Base-by-base conservation (phyloP, 768 basidiomycete species). In the Agaricus blazei region DNA sequence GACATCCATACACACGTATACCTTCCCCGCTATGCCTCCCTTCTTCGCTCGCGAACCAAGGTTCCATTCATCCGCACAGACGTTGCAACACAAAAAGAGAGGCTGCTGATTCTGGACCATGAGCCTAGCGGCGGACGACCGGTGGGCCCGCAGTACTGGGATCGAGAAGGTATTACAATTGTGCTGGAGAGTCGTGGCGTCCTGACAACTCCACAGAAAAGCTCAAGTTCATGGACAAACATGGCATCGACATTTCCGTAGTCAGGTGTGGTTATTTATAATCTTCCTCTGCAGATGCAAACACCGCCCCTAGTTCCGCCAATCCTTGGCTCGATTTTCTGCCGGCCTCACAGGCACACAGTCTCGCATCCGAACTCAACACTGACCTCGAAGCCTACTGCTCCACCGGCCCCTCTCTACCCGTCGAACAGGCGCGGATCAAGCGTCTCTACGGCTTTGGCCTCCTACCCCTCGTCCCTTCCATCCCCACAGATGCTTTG, bases 251-350 rank as follows among this genome's bases (percentile, higher is more conserved):
- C 66, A 70, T 90, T 42, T 90, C 87, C 15, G 78, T 92, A 29
- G 85, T 91, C 54, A 90, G 88, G 88, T 86, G 54, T 23, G 65
- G 31, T 31, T 31, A 31, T 31, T 31, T 31, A 31, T 31, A 31
- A 31, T 31, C 31, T 31, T 31, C 31, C 19, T 19, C 19, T 19
- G 31, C 31, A 31, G 31, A 19, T 19, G 19, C 19, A 19, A 19
- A 19, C 19, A 19, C 19, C 19, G 19, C 19, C 19, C 49, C 44
- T 61, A 91, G 90, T 66, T 81, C 88, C 26, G 92, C 92, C 27
- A 94, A 95, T 64, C 93, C 92, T 8, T 95, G 92, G 92, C 80
- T 94, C 36, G 93, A 95, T 68, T 94, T 93, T 64, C 78, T 95
- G 24, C 68, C 85, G 4, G 80, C 88, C 9, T 64, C 79, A 26